Conservation (phyloP, 306 rosid genomes). For the Mucuna pruriens region DNA sequence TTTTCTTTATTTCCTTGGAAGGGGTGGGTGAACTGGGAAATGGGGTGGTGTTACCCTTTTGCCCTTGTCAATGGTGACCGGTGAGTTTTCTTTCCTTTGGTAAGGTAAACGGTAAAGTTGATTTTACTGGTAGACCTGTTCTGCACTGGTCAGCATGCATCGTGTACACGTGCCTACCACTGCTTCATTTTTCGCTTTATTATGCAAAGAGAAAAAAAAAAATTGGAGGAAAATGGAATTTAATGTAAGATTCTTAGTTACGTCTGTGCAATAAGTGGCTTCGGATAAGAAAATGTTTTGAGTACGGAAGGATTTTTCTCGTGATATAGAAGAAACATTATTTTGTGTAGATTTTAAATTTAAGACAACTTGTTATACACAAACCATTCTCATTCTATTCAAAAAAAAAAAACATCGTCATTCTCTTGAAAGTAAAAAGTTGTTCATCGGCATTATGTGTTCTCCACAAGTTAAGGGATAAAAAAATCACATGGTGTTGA, state of each 20-base stretch:
- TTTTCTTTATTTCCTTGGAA: neutral
- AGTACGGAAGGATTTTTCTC: neutral
- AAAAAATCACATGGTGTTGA: too few species aligned
- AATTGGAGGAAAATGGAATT: neutral
- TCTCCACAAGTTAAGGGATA: too few species aligned
- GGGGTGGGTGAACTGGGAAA: neutral
- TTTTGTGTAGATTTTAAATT: neutral
- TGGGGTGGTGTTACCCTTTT: constrained; percentile 35
- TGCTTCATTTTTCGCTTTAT: neutral
- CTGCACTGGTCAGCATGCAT: neutral
- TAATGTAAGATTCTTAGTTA: too few species aligned
- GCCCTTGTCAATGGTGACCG: constrained; percentile 36
- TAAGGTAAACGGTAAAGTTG: neutral
- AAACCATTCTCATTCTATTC: too few species aligned
- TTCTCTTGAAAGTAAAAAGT: too few species aligned
- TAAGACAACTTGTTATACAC: too few species aligned
- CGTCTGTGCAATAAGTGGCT: too few species aligned
- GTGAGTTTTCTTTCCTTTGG: neutral
- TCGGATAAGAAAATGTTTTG: too few species aligned
- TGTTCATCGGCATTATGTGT: too few species aligned
- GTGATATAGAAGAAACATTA: too few species aligned
- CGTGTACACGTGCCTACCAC: neutral
- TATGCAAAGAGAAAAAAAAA: neutral
- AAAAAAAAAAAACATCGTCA: too few species aligned
- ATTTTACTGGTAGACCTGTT: neutral